Base-by-base conservation (phyloP, 2,329 filamentous ascomycete species). In the Neoscytalidium dimidiatum region DNA sequence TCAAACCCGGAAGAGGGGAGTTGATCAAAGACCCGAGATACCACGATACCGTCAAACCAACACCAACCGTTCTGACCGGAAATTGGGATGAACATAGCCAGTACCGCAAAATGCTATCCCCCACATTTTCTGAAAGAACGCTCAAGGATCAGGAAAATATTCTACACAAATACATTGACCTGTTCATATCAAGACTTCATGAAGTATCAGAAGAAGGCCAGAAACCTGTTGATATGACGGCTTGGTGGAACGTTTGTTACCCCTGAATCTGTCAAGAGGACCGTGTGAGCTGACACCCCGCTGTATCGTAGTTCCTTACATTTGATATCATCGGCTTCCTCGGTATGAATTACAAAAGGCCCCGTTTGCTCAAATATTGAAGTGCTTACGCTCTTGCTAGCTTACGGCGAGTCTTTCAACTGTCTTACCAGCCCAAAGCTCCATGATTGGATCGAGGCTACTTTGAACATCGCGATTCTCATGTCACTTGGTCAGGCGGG, bases 51-150 rank as follows among this genome's bases (percentile, higher is more conserved):
- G 41, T 44, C 41, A 44, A 44, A 17, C 41, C 41, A 7, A 44
- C 41, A 17, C 41, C 41, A 17, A 44, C 41, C n/a, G n/a, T 44
- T 17, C n/a, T 44, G 7, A 26, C 19, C 23, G 35, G 21, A 21
- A 69, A 72, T 2, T 70, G 66, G 21, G 73, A 78, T 28, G 77
- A 74, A 78, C 79, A 82, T 68, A 72, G 74, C 9, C 71, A 79
- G 28, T 73, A 75, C 58, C 71, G 80, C 48, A 71, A 77, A 35
- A 70, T 77, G 5, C 71, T 81, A 1, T 74, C 78, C 2, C 74
- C 79, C 68, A 76, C 77, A 6, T 81, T 81, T 68, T 74, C 71
- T 3, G 75, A 78, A 43, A 74, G 76, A 61, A 78, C 78, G 1
- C 60, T 81, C 26, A 68, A 75, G 38, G 73, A 77, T 62, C 79